Percentiles rank a stretch among this genome's conserved stretches.
Evolutionary conservation across 148 eudicot genomes (phyloP).

Genomic region (Spergularia bocconei): DNA sequence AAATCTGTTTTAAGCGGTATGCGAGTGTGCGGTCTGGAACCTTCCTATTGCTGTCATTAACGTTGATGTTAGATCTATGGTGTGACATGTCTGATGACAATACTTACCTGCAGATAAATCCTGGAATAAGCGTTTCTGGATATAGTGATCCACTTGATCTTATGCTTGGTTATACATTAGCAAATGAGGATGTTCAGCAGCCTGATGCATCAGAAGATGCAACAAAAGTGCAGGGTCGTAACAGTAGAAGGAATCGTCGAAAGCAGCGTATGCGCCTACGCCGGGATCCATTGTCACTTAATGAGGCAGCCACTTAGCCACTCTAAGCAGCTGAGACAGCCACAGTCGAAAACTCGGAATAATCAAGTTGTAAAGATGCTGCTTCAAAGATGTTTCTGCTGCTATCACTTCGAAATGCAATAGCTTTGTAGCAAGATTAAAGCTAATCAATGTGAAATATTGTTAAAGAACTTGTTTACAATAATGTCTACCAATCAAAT

Average conservation of each 20-base stretch:
- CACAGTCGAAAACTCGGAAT: conserved; percentile 1
- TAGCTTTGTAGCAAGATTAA: no score
- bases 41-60: not conserved
- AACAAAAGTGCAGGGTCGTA: conserved; percentile 26
- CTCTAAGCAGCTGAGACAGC: not conserved
- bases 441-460: no score
- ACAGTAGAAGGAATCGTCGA: conserved; percentile 33
- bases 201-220: conserved; percentile 18
- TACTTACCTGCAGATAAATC: conserved; percentile 24
- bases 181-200: conserved; percentile 20
- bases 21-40: no score
- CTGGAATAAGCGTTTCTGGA: conserved; percentile 14
- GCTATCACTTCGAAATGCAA: no score
- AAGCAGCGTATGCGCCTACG: conserved; percentile 34
- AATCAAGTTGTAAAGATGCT: not conserved
- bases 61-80: not conserved
- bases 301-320: conserved; percentile 9
- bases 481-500: no score
- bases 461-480: no score
- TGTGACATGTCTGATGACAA: not conserved
- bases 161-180: conserved; percentile 27
- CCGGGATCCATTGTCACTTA: conserved; percentile 19
- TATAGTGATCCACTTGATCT: conserved; percentile 39
- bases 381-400: no score
- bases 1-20: no score